Evolutionary conservation across 257 asterid genomes (phyloP).

Genomic region (Solanum chilense): DNA sequence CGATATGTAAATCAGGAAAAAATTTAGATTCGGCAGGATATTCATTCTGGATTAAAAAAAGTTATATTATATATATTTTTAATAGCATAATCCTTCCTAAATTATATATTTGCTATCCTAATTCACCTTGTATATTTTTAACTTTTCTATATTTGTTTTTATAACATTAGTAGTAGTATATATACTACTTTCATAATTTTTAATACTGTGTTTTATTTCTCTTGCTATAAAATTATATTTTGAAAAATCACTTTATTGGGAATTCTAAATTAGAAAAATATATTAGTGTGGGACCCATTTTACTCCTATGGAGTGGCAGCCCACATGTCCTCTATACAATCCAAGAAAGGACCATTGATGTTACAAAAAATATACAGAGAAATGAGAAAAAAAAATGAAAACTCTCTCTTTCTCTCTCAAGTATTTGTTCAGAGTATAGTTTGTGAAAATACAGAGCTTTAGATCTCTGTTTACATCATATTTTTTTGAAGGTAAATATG

Average conservation of each 20-base stretch:
- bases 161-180: background rate
- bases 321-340: slow-evolving; percentile 2
- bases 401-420: background rate
- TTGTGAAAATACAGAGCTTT: background rate
- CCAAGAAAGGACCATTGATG: background rate
- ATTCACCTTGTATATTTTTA: background rate
- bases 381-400: background rate
- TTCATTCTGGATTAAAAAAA: accelerated
- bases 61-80: no score
- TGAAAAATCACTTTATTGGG: background rate
- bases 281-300: background rate
- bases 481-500: background rate
- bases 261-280: background rate
- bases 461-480: background rate
- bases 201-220: background rate
- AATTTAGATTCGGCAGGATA: no score
- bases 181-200: background rate
- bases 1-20: accelerated
- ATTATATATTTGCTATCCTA: background rate
- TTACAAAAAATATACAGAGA: background rate
- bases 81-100: background rate
- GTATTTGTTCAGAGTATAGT: background rate
- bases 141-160: background rate
- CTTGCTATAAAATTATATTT: background rate
- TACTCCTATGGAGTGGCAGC: background rate